Base-by-base conservation (phyloP, 805 yeast genomes). In the Candida montana region DNA sequence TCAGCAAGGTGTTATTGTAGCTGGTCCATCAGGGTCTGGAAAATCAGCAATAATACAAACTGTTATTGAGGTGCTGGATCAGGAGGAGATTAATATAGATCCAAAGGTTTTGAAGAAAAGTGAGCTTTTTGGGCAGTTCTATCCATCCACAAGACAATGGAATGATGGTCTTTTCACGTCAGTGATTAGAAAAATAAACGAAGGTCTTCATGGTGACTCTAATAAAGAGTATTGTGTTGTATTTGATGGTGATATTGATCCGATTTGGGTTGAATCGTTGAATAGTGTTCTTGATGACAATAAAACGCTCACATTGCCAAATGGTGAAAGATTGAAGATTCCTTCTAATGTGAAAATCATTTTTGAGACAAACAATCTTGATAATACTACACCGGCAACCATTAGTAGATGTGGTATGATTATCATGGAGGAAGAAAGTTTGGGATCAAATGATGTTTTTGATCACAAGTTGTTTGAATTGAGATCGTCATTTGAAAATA, bases 201-300 rank as follows among this genome's bases (percentile, higher is more conserved):
- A 70, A 3, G 80, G 80, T 46, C 49, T 74, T 13, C 64, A 83
- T 33, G 88, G 87, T 1, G 90, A 83, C 46, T 50, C 57, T 8
- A 48, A 63, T 2, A 77, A 73, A 44, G 59, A 69, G 3, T 70
- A 79, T 13, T 89, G 95, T 93, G 72, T 91, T 44, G 72, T 90
- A 0, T 84, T 91, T 55, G 97, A 91, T 61, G 95, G 97, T 31
- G 96, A 88, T 52, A 75, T 91, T 28, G 97, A 91, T 56, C 97
- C 98, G 0, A 80, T 77, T 31, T 91, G 97, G 95, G 87, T 87
- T 1, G 98, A 91, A 53, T 83, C 83, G 42, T 65, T 91, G 49
- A 91, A 91, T 64, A 83, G 95, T 64, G 93, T 89, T 9, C 67
- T 91, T 15, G 98, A 91, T 62, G 98, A 91, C 50, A 91, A 89